These are phyloP conservation scores for Xylariomycetidae sp. DNA, from an alignment of 2,329 filamentous ascomycete species.

Conservation along the genomic window DNA sequence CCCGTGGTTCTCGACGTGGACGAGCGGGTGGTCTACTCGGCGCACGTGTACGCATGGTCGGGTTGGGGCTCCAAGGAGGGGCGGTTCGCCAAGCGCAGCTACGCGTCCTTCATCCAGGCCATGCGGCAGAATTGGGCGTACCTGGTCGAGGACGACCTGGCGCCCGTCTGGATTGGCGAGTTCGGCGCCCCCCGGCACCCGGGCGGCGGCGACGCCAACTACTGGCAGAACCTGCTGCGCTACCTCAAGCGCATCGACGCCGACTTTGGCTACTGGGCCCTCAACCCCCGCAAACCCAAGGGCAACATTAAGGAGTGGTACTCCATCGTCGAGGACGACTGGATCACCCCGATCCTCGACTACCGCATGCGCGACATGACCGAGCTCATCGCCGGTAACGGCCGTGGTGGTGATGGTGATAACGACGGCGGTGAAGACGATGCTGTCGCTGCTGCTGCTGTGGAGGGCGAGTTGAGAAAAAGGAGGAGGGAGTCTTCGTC, in stretches of 20 bases:
- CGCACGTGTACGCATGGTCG: conserved; percentile 66
- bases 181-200: conserved; percentile 55
- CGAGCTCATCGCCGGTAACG: conserved; percentile 41
- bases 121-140: conserved; percentile 66
- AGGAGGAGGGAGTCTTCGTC: too few species aligned
- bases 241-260: conserved; percentile 55
- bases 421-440: conserved; percentile 1
- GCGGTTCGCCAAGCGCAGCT: conserved; percentile 56
- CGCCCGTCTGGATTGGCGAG: conserved; percentile 66
- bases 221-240: conserved; percentile 60
- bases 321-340: conserved; percentile 58
- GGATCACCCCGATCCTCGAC: conserved; percentile 57
- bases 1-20: conserved; percentile 54
- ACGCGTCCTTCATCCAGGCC: conserved; percentile 56
- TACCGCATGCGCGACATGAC: conserved; percentile 60
- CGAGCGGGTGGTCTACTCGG: conserved; percentile 59
- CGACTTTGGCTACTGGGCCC: conserved; percentile 67
- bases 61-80: conserved; percentile 61
- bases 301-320: conserved; percentile 56
- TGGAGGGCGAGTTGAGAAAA: neutral
- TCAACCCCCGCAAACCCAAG: conserved; percentile 62
- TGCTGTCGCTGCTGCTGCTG: too few species aligned
- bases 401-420: conserved; percentile 3
- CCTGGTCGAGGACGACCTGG: conserved; percentile 49
- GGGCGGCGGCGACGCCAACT: conserved; percentile 54